Evolutionary conservation across 2,329 filamentous ascomycete species (phyloP), one percentile per base, ranked within the genome.

Genomic region (Colletotrichum gloeosporioides): DNA sequence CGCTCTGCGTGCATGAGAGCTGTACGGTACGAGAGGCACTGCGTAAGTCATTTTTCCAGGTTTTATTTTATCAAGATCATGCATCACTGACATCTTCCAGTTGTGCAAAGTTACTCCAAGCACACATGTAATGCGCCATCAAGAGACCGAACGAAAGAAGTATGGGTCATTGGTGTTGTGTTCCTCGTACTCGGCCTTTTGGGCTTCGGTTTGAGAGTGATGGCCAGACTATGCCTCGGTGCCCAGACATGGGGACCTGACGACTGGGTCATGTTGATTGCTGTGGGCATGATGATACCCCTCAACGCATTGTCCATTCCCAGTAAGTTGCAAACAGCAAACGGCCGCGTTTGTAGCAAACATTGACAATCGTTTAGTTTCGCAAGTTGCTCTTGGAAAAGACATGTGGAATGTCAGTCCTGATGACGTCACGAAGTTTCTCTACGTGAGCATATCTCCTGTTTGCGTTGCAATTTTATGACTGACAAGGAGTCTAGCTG

Each of bases 251-350:
- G 82, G 82, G 83, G 82, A n/a, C 18, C 82, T 4, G 86, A 88
- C 34, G 87, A 88, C 77, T 87, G 85, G 77, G 78, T 86, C 13
- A 84, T 87, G 80, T 73, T 84, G 6, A 74, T 80, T 22, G 81
- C 83, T 9, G 79, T 81, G 71, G 31, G 29, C 32, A 73, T 73
- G 57, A 76, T 76, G 73, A 63, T 76, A 63, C 70, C 73, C 4
- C 64, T 76, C 6, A 76, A 76, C 9, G 62, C 63, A 3, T 44
- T 76, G 18, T 76, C 73, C 2, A 53, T 73, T 34, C 70, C 64
- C 7, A 73, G 73, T 75, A 62, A 22, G 69, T 44, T 1, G 2
- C 12, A 1, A 22, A 8, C n/a, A 22, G 27, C 59, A 32, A 10
- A 62, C n/a, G n/a, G 4, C 10, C 2, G 6, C 13, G 25, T 12